A percentile compares a stretch with the other conserved stretches of the same genome.
These are phyloP conservation scores for Nicotiana attenuata DNA, from an alignment of 257 asterid genomes.

Conservation along the genomic window DNA sequence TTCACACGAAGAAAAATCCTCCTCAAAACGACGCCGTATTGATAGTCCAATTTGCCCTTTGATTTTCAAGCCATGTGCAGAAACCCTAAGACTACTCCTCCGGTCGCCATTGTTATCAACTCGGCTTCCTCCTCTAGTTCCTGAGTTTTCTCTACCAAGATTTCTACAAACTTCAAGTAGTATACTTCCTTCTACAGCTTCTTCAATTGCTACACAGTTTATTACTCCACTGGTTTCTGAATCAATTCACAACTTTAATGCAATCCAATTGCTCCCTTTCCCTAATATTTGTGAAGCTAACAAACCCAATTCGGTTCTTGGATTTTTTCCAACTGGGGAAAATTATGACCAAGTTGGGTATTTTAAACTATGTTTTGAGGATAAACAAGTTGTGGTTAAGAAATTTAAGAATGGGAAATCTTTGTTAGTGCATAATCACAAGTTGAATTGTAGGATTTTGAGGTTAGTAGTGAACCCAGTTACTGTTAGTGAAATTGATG, in stretches of 20 bases:
- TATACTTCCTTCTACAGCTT: conserved; percentile 25
- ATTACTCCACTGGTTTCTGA: conserved; percentile 32
- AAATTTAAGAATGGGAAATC: conserved; percentile 7
- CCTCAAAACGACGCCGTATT: conserved; percentile 14
- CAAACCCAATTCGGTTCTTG: conserved; percentile 19
- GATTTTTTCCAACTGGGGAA: conserved; percentile 59
- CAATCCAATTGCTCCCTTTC: conserved; percentile 49
- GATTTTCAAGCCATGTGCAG: conserved; percentile 35
- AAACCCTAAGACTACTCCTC: conserved; percentile 33
- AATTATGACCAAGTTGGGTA: conserved; percentile 62
- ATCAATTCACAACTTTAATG: conserved; percentile 40
- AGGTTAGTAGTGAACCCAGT: conserved; percentile 33
- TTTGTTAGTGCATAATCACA: conserved; percentile 29
- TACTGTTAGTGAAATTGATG: conserved; percentile 22
- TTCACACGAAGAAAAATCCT: not conserved
- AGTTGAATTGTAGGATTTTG: conserved; percentile 35
- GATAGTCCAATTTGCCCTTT: conserved; percentile 42
- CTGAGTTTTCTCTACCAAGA: conserved; percentile 32
- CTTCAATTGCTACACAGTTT: conserved; percentile 33
- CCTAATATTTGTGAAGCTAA: conserved; percentile 9
- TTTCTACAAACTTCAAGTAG: conserved; percentile 29
- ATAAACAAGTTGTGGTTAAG: conserved; percentile 26
- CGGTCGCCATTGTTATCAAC: conserved; percentile 41
- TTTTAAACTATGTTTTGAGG: conserved; percentile 30
- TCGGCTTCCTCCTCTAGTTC: conserved; percentile 48